A percentile compares a stretch with the other conserved stretches of the same genome.
Conservation (phyloP, 2,329 filamentous ascomycete genomes). For the Hortaea sp. region DNA sequence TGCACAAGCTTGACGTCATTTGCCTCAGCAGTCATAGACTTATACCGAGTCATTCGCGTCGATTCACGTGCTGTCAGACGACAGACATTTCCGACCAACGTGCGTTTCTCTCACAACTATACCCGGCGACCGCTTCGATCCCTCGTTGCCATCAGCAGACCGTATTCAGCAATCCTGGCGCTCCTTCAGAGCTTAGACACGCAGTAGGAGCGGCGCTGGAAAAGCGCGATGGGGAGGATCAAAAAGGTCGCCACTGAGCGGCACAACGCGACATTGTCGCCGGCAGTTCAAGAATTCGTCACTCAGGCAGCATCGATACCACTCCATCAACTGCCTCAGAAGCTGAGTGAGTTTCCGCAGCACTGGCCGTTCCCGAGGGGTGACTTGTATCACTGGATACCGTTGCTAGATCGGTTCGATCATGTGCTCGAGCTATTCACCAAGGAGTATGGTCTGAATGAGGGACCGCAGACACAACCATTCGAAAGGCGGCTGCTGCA, state of each 20-base stretch:
- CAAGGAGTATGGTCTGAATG: conserved; percentile 65
- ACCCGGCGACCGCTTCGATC: too few species aligned
- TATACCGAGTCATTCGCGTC: too few species aligned
- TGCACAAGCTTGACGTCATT: too few species aligned
- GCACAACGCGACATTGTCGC: conserved; percentile 57
- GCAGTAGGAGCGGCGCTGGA: conserved; percentile 1
- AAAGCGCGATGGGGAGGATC: conserved; percentile 41
- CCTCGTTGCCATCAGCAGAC: too few species aligned
- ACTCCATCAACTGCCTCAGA: conserved; percentile 64
- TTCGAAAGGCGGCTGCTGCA: conserved; percentile 60
- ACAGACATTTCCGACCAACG: too few species aligned
- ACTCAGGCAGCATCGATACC: conserved; percentile 57
- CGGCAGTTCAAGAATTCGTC: conserved; percentile 76
- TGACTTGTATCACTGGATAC: conserved; percentile 97
- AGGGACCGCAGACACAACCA: conserved; percentile 68
- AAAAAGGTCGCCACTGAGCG: conserved; percentile 45
- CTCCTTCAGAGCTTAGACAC: neutral
- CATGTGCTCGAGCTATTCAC: conserved; percentile 74
- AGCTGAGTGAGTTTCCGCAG: conserved; percentile 70
- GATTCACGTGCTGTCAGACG: too few species aligned
- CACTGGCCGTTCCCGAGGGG: conserved; percentile 93
- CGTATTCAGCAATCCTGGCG: neutral
- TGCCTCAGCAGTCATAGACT: too few species aligned
- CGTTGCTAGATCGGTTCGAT: conserved; percentile 87
- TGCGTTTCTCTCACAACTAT: too few species aligned